Conservation (phyloP, 495 filamentous ascomycete species). For the Penicillium ochrochloron region DNA sequence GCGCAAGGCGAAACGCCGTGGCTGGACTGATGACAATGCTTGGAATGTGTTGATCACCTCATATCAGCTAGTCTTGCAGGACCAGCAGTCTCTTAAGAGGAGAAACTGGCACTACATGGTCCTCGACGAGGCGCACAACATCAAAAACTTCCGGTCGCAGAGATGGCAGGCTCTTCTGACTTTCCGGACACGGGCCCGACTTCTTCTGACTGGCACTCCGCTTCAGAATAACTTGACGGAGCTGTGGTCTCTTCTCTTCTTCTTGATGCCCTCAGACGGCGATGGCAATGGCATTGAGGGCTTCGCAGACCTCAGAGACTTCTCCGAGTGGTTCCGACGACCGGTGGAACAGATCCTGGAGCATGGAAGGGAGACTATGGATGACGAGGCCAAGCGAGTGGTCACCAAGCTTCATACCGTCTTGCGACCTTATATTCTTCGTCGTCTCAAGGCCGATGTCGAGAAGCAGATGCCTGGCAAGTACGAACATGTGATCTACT, state of each 20-base stretch:
- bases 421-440: constrained; percentile 87
- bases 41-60: constrained; percentile 98
- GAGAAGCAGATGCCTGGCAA: constrained; percentile 99
- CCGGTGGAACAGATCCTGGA: constrained; percentile 95
- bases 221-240: constrained; percentile 97
- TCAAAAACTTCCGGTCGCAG: constrained; percentile 98
- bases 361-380: constrained; percentile 89
- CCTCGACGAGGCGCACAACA: constrained; percentile 98
- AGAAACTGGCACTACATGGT: constrained; percentile 98
- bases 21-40: constrained; percentile 86
- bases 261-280: constrained; percentile 88
- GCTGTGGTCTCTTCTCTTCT: constrained; percentile 95
- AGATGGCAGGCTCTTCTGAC: constrained; percentile 93
- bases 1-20: constrained; percentile 83
- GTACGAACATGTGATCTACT: constrained; percentile 95
- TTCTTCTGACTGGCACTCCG: constrained; percentile 93
- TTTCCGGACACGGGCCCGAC: constrained; percentile 83
- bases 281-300: constrained; percentile 71
- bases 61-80: constrained; percentile 93
- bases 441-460: constrained; percentile 93
- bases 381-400: constrained; percentile 85
- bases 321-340: constrained; percentile 89
- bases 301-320: constrained; percentile 88
- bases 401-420: constrained; percentile 93
- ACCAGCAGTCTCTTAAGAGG: constrained; percentile 89